Evolutionary conservation across 2,329 filamentous ascomycete species (phyloP).

Genomic region (Fusarium lateritium): DNA sequence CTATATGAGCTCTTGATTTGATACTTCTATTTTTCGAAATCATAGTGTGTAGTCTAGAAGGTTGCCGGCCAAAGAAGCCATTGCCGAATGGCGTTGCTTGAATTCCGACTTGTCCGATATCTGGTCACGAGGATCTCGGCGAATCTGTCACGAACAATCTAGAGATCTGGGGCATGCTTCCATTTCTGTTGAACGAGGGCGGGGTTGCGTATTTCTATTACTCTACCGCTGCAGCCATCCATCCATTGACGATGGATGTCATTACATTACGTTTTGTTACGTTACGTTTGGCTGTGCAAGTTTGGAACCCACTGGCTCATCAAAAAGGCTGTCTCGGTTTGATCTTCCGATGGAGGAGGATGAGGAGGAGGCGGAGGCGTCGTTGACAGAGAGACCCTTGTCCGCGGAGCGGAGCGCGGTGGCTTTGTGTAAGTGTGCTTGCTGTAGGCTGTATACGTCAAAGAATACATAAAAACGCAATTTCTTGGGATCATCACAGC

Average conservation of each 20-base stretch:
- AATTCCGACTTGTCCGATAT: slow-evolving; percentile 23
- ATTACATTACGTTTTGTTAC: slow-evolving; percentile 50
- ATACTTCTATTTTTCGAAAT: neutral
- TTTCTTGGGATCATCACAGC: slow-evolving; percentile 9
- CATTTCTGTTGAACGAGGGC: slow-evolving; percentile 30
- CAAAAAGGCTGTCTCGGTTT: slow-evolving; percentile 22
- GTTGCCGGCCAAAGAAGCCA: slow-evolving; percentile 18
- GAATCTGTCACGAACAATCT: slow-evolving; percentile 32
- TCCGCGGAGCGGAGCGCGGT: slow-evolving; percentile 32
- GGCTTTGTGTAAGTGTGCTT: slow-evolving; percentile 18
- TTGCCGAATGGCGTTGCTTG: slow-evolving; percentile 45
- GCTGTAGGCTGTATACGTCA: slow-evolving; percentile 26
- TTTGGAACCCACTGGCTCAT: slow-evolving; percentile 17
- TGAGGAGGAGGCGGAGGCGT: slow-evolving; percentile 2
- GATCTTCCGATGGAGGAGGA: slow-evolving; percentile 16
- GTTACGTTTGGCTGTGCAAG: slow-evolving; percentile 33
- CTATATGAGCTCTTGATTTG: neutral
- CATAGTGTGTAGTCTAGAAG: slow-evolving; percentile 17
- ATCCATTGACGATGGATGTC: slow-evolving; percentile 25
- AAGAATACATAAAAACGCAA: slow-evolving; percentile 29
- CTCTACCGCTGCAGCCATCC: slow-evolving; percentile 43
- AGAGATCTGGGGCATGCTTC: slow-evolving; percentile 34
- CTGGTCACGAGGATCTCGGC: slow-evolving; percentile 41
- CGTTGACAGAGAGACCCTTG: slow-evolving; percentile 32
- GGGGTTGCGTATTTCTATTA: slow-evolving; percentile 48